These are phyloP conservation scores for Amphicarpaea edgeworthii DNA, from an alignment of 306 rosid genomes.

Conservation along the genomic window DNA sequence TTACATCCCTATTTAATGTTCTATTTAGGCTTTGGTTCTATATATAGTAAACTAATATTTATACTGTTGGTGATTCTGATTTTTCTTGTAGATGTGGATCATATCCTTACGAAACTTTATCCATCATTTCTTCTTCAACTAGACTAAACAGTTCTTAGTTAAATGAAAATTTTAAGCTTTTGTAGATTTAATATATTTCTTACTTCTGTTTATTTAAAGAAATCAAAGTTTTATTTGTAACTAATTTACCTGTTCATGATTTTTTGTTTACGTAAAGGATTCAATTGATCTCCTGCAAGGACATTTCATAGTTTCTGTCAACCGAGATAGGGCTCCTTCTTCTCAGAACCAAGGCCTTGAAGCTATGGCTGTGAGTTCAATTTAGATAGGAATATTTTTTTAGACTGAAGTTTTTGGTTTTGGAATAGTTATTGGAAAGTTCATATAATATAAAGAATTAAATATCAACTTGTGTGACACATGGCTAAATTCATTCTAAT, in stretches of 20 bases:
- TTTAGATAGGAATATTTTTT: constrained; percentile 31
- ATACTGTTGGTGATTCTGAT: not conserved
- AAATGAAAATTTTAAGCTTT: not conserved
- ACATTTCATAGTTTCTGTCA: constrained; percentile 78
- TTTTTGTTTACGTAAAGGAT: constrained; percentile 59
- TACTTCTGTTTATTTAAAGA: not conserved
- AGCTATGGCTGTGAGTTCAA: constrained; percentile 81
- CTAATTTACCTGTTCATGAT: constrained; percentile 15
- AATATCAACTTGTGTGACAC: constrained; percentile 1
- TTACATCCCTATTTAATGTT: not conserved
- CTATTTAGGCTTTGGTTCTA: constrained; percentile 13
- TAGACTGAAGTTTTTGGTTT: constrained; percentile 15
- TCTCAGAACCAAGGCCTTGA: constrained; percentile 77
- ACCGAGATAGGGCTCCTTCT: constrained; percentile 66
- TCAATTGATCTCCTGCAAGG: constrained; percentile 92
- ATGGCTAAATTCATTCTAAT: too few relatives aligned
- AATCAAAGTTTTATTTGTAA: not conserved
- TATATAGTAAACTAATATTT: not conserved
- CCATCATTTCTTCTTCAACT: not conserved
- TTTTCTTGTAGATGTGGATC: constrained; percentile 6
- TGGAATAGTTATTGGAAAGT: constrained; percentile 1
- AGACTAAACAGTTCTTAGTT: not conserved
- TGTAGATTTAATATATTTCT: constrained; percentile 1
- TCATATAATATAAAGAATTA: not conserved
- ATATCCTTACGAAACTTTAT: not conserved